Percentiles rank a stretch among this genome's conserved stretches.
phyloP scores from a whole-genome alignment of 768 basidiomycete genomes.

The Lactifluus echinatus region DNA sequence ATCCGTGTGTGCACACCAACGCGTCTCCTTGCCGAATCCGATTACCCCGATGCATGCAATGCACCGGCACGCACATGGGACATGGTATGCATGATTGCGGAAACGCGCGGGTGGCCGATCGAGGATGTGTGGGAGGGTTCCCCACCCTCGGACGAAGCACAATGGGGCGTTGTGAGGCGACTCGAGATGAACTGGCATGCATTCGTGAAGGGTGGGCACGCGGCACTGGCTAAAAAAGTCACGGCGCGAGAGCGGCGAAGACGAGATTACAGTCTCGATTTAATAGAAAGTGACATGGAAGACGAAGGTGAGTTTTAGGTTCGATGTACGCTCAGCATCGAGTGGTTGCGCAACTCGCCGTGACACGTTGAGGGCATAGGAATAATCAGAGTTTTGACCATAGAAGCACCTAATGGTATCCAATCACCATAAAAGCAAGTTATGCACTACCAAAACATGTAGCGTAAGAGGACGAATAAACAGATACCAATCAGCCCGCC shows the following conservation, averaged over 20 bases:
- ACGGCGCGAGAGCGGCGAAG: slow-evolving; percentile 12
- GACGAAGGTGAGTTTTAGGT: neutral
- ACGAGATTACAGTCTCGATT: slow-evolving; percentile 16
- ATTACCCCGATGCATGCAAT: slow-evolving; percentile 59
- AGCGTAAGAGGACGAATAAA: slow-evolving; percentile 51
- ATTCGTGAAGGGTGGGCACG: slow-evolving; percentile 47
- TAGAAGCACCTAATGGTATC: slow-evolving; percentile 8
- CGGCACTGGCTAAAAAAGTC: neutral
- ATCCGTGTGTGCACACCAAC: slow-evolving; percentile 53
- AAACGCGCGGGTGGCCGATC: slow-evolving; percentile 67
- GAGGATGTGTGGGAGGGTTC: slow-evolving; percentile 41
- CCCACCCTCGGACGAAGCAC: slow-evolving; percentile 23
- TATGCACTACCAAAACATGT: slow-evolving; percentile 28
- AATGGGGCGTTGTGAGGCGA: slow-evolving; percentile 58
- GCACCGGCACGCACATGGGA: slow-evolving; percentile 63
- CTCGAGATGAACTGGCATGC: slow-evolving; percentile 64
- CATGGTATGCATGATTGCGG: slow-evolving; percentile 63
- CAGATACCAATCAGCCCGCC: slow-evolving; percentile 85
- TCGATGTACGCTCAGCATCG: neutral
- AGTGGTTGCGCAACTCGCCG: neutral
- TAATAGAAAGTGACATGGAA: slow-evolving; percentile 6
- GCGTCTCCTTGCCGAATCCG: slow-evolving; percentile 81
- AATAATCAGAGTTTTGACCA: neutral
- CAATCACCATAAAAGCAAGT: slow-evolving; percentile 4
- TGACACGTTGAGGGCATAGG: neutral